Percentiles rank a stretch among this genome's conserved stretches.
phyloP scores from a whole-genome alignment of 352 stramenopile genomes.

The Globisporangium cederbergense region DNA sequence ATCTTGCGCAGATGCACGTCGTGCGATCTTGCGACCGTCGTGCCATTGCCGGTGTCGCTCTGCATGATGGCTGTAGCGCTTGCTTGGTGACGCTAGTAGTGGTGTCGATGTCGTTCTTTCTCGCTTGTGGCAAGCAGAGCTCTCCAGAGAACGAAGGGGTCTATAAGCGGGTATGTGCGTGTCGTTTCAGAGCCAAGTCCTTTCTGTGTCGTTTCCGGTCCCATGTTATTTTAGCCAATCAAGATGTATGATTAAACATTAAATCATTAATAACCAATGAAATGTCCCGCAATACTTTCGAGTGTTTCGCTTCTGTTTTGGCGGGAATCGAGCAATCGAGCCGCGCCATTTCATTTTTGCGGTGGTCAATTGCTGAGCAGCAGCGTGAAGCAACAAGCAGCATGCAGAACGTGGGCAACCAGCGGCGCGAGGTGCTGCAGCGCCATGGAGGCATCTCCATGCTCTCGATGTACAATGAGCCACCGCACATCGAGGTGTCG shows the following conservation, averaged over 20 bases:
- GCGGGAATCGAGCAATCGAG: slow-evolving; percentile 22
- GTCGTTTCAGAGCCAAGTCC: slow-evolving; percentile 10
- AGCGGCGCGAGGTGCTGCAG: slow-evolving; percentile 45
- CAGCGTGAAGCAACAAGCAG: background rate
- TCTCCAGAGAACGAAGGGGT: background rate
- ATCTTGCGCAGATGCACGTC: slow-evolving; percentile 75
- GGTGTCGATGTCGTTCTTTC: background rate
- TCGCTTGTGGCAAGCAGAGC: slow-evolving; percentile 3
- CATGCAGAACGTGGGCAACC: slow-evolving; percentile 87
- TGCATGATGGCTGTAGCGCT: slow-evolving; percentile 1
- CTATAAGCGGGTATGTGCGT: background rate
- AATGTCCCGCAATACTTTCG: too few species aligned
- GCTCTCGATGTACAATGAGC: slow-evolving; percentile 93
- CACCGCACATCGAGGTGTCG: slow-evolving; percentile 93
- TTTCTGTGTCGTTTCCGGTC: slow-evolving; percentile 5
- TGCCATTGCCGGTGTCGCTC: background rate
- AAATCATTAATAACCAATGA: background rate
- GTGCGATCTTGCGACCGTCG: slow-evolving; percentile 35
- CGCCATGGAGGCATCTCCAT: slow-evolving; percentile 50
- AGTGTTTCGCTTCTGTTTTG: slow-evolving; percentile 18
- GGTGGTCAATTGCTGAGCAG: slow-evolving; percentile 5
- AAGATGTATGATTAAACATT: background rate
- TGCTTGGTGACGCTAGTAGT: background rate
- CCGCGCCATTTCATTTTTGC: slow-evolving; percentile 5
- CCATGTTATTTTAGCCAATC: background rate